phyloP scores from a whole-genome alignment of 108 stramenopile genomes.

The Cyclotella choctawhatcheeana region DNA sequence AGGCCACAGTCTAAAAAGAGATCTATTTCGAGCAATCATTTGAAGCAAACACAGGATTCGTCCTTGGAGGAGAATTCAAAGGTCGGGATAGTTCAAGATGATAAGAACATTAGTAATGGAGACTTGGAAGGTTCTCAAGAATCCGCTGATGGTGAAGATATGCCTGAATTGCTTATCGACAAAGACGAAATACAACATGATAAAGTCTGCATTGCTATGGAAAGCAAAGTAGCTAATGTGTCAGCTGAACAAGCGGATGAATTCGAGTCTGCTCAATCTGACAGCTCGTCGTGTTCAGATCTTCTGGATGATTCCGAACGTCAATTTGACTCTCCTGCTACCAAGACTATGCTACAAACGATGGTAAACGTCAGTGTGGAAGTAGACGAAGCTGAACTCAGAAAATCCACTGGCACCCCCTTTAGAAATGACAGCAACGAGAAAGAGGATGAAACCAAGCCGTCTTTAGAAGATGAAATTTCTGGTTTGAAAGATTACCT shows the following conservation, averaged over 20 bases:
- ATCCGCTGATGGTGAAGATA: too few relatives aligned
- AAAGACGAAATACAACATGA: too few relatives aligned
- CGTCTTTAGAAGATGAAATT: slow-evolving; percentile 8
- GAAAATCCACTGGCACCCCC: not conserved
- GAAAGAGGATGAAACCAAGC: not conserved
- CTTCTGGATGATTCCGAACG: not conserved
- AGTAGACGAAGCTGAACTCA: not conserved
- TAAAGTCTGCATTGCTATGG: too few relatives aligned
- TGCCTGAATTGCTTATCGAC: too few relatives aligned
- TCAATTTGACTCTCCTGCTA: slow-evolving; percentile 3
- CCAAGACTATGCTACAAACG: not conserved
- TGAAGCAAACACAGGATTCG: not conserved
- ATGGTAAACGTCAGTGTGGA: slow-evolving; percentile 5
- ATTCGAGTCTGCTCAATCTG: not conserved
- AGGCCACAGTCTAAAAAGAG: not conserved
- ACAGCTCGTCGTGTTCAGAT: not conserved
- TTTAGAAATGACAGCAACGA: not conserved
- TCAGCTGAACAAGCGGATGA: not conserved
- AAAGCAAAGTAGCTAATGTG: too few relatives aligned
- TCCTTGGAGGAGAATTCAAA: too few relatives aligned
- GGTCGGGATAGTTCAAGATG: too few relatives aligned
- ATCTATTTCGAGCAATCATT: not conserved
- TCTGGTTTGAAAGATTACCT: not conserved
- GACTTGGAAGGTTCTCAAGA: too few relatives aligned
- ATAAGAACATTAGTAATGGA: too few relatives aligned